Evolutionary conservation across 1,284 basidiomycete species (phyloP), one percentile per base, ranked within the genome.

Genomic region (Ceratobasidium sp.): DNA sequence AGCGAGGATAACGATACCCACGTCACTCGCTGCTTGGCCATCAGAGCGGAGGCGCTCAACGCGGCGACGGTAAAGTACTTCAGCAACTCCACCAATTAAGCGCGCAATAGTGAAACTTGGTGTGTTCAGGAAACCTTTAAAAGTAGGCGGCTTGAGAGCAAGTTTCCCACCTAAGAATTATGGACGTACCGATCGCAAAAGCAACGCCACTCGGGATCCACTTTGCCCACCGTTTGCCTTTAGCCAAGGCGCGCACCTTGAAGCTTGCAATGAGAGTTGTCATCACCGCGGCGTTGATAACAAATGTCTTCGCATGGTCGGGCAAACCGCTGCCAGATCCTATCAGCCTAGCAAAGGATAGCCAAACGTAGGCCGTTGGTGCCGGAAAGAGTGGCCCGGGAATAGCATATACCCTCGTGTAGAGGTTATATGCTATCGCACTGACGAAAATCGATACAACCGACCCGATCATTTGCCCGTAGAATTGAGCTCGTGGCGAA

Each of bases 101-200:
- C 96, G 88, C 0, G 96, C 95, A 66, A 98, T 86, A 4, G 94
- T 95, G 83, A 98, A 98, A 7, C 93, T 94, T 3, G 97, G 96
- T 1, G 96, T 95, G 80, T 98, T 98, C 79, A 98, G 86, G 82
- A 98, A 97, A 0, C 95, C 66, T 69, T 23, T 21, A 49, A 16
- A 26, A n/a, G 18, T 7, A 44, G 21, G 18, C 5, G 5, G 8
- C 8, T 47, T 35, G 30, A 83, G 81, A 8, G 81, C 80, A 58
- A 81, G 79, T 4, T 55, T 38, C 35, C 11, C 13, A 21, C 2
- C 16, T 6, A 35, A 18, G 26, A 67, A 46, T 18, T 61, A 63
- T n/a, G 26, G 16, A 7, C 55, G 30, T 49, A 59, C 67, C 92
- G 76, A 93, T 92, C 7, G 92, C 91, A 77, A 95, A 95, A 0